These are phyloP conservation scores for Cytospora chrysosperma DNA, from an alignment of 2,329 filamentous ascomycete genomes.

Conservation along the genomic window DNA sequence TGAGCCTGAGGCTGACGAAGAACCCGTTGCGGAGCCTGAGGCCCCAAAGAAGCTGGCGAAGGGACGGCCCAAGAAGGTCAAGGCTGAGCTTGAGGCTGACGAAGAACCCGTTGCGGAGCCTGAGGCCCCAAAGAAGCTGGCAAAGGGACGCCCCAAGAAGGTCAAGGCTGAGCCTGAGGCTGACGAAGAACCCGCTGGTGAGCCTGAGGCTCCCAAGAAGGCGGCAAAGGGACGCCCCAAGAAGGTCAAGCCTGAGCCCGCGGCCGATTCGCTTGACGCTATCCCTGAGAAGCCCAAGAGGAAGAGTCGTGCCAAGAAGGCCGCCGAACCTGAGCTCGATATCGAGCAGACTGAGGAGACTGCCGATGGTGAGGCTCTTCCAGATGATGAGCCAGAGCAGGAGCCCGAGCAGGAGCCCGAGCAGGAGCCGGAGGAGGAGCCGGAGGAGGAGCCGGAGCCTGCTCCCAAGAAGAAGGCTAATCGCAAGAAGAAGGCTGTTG, in stretches of 20 bases:
- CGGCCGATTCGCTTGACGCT: constrained; percentile 28
- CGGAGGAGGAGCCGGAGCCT: constrained; percentile 10
- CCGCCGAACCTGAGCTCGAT: constrained; percentile 23
- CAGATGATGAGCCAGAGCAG: constrained; percentile 32
- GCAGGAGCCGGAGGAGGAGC: constrained; percentile 5
- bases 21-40: constrained; percentile 44
- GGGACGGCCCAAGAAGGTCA: constrained; percentile 30
- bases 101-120: constrained; percentile 52
- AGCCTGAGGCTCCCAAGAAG: constrained; percentile 48
- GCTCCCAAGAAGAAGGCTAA: constrained; percentile 7
- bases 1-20: constrained; percentile 11
- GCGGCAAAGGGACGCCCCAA: constrained; percentile 33
- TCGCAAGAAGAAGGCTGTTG: constrained; percentile 19
- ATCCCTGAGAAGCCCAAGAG: constrained; percentile 46
- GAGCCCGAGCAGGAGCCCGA: constrained; percentile 26
- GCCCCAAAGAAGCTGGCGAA: constrained; percentile 42
- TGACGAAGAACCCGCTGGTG: constrained; percentile 31
- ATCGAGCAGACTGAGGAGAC: constrained; percentile 39
- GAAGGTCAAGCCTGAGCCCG: constrained; percentile 29
- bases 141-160: constrained; percentile 29
- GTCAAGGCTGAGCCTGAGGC: constrained; percentile 26
- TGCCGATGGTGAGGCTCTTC: constrained; percentile 42
- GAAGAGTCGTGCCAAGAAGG: constrained; percentile 30
- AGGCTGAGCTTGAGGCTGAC: neutral
- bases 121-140: constrained; percentile 49